phyloP scores from a whole-genome alignment of 345 rosid genomes.

The Syzygium grande region DNA sequence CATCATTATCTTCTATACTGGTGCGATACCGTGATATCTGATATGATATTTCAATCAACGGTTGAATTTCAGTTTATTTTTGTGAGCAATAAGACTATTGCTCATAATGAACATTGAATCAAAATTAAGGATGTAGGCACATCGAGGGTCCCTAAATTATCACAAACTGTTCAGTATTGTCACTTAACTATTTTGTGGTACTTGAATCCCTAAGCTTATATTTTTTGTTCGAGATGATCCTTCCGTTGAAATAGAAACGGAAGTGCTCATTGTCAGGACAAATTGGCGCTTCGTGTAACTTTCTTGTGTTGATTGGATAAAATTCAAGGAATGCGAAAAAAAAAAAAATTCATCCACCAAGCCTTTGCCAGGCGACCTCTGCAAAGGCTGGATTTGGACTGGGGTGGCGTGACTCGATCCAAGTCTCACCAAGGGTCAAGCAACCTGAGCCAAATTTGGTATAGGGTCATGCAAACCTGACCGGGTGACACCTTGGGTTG shows the following conservation, averaged over 20 bases:
- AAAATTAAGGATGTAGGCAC: neutral
- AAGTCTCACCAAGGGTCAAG: neutral
- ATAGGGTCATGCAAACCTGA: neutral
- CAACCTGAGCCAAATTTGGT: neutral
- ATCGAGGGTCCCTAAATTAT: neutral
- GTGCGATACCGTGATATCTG: neutral
- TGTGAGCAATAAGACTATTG: neutral
- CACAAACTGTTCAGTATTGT: neutral
- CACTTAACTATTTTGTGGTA: neutral
- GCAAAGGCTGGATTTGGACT: neutral
- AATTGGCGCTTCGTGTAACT: neutral
- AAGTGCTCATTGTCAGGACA: neutral
- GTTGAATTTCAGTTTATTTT: neutral
- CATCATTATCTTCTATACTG: neutral
- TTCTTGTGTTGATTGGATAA: neutral
- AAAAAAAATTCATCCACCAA: neutral
- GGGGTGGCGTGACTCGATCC: neutral
- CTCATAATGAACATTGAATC: neutral
- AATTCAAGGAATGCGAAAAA: neutral
- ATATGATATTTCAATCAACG: neutral
- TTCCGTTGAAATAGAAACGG: neutral
- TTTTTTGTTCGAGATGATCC: neutral
- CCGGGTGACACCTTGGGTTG: neutral
- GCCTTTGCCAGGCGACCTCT: neutral
- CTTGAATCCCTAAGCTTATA: neutral